Percentiles rank a stretch among this genome's conserved stretches.
These are phyloP conservation scores for Sanghuangporus baumii DNA, from an alignment of 1,284 basidiomycete species.

Conservation along the genomic window DNA sequence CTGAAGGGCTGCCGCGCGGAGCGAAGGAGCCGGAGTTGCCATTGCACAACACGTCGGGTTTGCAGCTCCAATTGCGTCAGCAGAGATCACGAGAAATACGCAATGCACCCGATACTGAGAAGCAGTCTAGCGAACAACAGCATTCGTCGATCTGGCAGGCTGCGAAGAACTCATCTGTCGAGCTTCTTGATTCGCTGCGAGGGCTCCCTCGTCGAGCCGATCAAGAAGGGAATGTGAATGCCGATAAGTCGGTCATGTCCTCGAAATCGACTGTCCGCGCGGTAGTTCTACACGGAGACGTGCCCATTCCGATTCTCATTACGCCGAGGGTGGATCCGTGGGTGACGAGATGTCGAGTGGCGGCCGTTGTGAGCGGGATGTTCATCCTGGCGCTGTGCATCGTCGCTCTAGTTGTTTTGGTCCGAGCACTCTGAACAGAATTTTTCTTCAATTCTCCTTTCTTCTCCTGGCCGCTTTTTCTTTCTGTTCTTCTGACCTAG, in stretches of 20 bases:
- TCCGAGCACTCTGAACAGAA: constrained; percentile 10
- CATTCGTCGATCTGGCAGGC: constrained; percentile 32
- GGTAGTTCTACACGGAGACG: constrained; percentile 19
- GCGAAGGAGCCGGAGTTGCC: constrained; percentile 14
- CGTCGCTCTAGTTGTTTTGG: constrained; percentile 34
- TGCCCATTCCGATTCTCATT: constrained; percentile 19
- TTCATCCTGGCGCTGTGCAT: constrained; percentile 33
- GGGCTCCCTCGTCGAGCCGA: constrained; percentile 3
- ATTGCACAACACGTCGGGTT: neutral
- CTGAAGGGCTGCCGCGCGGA: constrained; percentile 14
- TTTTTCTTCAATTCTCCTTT: neutral
- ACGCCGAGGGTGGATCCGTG: constrained; percentile 32
- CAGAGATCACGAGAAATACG: neutral
- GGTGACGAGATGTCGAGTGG: constrained; percentile 41
- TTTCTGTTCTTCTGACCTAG: neutral
- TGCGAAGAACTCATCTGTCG: constrained; percentile 14
- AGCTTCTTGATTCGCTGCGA: constrained; percentile 10
- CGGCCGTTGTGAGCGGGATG: constrained; percentile 37
- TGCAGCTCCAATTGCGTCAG: neutral
- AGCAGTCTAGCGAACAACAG: constrained; percentile 1
- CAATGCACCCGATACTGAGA: constrained; percentile 12
- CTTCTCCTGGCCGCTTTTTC: neutral
- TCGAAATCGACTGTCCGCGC: constrained; percentile 21
- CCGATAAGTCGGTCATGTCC: neutral
- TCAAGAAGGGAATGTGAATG: constrained; percentile 17